Conservation (phyloP, 2,329 filamentous ascomycete genomes). For the Colletotrichum liaoningense region DNA sequence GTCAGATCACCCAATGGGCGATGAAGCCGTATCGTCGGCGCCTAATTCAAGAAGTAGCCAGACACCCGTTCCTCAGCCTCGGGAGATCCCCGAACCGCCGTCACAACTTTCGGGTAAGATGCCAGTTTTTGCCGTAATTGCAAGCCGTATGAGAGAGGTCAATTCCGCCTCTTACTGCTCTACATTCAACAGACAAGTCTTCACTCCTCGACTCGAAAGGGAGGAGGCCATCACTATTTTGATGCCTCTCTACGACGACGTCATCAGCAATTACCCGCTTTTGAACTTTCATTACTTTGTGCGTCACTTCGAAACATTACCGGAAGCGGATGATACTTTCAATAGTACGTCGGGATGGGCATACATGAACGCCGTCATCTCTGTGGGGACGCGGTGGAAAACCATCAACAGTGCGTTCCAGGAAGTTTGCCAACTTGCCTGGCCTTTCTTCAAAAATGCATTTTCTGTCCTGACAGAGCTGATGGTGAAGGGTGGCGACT, state of each 20-base stretch:
- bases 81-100: not conserved
- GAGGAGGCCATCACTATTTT: constrained; percentile 23
- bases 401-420: constrained; percentile 25
- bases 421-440: constrained; percentile 25
- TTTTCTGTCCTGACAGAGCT: constrained; percentile 26
- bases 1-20: constrained; percentile 6
- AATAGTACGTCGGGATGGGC: constrained; percentile 32
- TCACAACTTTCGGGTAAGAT: constrained; percentile 5
- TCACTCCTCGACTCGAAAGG: constrained; percentile 25
- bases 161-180: constrained; percentile 28
- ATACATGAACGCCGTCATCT: constrained; percentile 24
- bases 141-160: constrained; percentile 20
- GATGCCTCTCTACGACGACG: constrained; percentile 26
- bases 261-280: constrained; percentile 18
- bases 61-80: not conserved
- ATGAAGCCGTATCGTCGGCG: not conserved
- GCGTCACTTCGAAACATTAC: constrained; percentile 16
- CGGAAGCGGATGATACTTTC: constrained; percentile 15
- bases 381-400: constrained; percentile 22
- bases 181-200: constrained; percentile 29
- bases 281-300: constrained; percentile 30
- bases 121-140: constrained; percentile 23
- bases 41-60: not conserved
- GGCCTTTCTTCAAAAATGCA: constrained; percentile 33
- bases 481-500: constrained; percentile 19